These are phyloP conservation scores for Phytopythium boreale DNA, from an alignment of 352 stramenopile species.

Conservation along the genomic window DNA sequence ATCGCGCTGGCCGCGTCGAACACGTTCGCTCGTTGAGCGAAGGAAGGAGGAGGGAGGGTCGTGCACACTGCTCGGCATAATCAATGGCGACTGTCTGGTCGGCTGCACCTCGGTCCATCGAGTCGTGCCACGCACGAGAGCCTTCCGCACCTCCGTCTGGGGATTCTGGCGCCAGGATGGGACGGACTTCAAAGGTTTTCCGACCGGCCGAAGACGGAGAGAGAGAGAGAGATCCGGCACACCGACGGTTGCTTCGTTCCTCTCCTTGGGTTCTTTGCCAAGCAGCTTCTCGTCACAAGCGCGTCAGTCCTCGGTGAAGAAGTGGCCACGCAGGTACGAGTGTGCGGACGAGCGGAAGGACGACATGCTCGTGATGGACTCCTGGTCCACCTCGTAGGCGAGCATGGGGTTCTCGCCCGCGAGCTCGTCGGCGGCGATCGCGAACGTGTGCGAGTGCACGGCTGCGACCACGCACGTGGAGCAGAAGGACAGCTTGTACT, in stretches of 20 bases:
- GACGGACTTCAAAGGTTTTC: neutral
- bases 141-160: neutral
- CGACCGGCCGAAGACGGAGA: neutral
- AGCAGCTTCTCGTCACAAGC: too few species aligned
- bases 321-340: constrained; percentile 17
- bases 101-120: neutral
- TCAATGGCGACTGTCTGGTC: neutral
- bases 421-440: constrained; percentile 21
- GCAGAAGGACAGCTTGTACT: constrained; percentile 29
- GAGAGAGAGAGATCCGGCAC: too few species aligned
- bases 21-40: too few species aligned
- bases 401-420: constrained; percentile 20
- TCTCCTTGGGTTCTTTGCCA: neutral
- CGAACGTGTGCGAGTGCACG: constrained; percentile 11
- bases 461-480: constrained; percentile 16
- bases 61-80: too few species aligned
- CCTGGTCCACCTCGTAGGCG: constrained; percentile 26
- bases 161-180: neutral
- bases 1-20: neutral
- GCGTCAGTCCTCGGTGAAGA: constrained; percentile 13
- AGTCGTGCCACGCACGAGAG: too few species aligned
- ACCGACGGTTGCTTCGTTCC: too few species aligned
- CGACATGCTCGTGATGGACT: constrained; percentile 26
- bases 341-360: constrained; percentile 24
- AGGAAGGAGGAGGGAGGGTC: too few species aligned